Conservation (phyloP, 306 rosid genomes). For the Ormosia emarginata region DNA sequence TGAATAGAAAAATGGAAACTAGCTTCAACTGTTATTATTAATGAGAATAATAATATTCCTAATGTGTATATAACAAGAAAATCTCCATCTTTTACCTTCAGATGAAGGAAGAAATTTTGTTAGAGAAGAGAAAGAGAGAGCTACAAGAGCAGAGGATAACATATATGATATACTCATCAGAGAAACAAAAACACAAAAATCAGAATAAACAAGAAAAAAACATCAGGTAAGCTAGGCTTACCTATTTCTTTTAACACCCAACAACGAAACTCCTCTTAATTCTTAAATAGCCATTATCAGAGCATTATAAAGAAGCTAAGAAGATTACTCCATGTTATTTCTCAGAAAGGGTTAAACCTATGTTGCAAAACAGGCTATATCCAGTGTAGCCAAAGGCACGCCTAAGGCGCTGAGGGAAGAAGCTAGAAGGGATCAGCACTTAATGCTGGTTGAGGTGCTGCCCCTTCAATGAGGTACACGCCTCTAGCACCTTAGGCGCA, state of each 20-base stretch:
- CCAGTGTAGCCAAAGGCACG: background rate
- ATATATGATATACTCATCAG: background rate
- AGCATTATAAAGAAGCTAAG: constrained; percentile 14
- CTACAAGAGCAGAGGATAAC: background rate
- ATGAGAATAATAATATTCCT: background rate
- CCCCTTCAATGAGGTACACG: background rate
- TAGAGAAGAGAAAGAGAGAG: background rate
- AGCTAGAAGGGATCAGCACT: constrained; percentile 2
- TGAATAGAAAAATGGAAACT: background rate
- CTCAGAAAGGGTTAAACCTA: background rate
- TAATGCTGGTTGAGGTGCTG: background rate
- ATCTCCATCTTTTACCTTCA: background rate
- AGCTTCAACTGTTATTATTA: background rate
- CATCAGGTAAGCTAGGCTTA: background rate
- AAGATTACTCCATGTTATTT: background rate
- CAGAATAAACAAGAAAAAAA: background rate
- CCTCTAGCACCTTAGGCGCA: background rate
- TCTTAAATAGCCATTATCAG: background rate
- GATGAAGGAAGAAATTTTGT: background rate
- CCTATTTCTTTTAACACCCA: background rate
- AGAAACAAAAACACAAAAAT: background rate
- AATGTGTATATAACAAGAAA: background rate
- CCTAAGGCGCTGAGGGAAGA: background rate
- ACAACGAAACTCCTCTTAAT: background rate
- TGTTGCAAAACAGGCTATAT: background rate